Conservation (phyloP, 805 yeast genomes). For the Naumovozyma castellii region DNA sequence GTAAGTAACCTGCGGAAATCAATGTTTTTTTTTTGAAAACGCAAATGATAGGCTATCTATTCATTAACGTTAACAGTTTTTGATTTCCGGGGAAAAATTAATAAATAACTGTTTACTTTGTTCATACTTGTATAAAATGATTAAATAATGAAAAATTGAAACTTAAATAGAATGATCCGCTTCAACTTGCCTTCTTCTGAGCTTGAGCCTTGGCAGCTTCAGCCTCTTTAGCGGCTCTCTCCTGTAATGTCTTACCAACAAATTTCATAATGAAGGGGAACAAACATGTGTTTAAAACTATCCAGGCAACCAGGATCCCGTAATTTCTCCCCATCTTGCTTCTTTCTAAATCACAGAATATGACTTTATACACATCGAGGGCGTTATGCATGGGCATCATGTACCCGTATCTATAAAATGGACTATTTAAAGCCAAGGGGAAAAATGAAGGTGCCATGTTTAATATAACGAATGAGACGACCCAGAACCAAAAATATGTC, state of each 20-base stretch:
- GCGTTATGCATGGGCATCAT: conserved; percentile 63
- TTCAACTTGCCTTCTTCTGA: not conserved
- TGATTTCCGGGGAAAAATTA: no score
- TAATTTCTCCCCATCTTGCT: conserved; percentile 50
- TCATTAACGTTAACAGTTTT: no score
- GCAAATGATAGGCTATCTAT: no score
- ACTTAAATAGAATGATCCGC: no score
- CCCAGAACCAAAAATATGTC: conserved; percentile 61
- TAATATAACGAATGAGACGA: conserved; percentile 57
- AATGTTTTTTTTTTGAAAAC: no score
- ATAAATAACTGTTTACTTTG: no score
- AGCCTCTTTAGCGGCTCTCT: conserved; percentile 13
- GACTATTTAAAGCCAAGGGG: conserved; percentile 49
- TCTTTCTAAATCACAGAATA: conserved; percentile 47
- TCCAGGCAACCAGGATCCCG: conserved; percentile 55
- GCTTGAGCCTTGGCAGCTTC: not conserved
- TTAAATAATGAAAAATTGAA: no score
- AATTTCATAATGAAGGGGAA: conserved; percentile 37
- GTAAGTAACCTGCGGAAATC: no score
- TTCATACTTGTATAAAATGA: no score
- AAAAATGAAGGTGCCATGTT: conserved; percentile 64
- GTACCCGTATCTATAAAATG: conserved; percentile 56
- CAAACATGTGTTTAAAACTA: conserved; percentile 37
- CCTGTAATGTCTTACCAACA: conserved; percentile 2
- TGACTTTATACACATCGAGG: conserved; percentile 49